These are phyloP conservation scores for Amanita muscaria DNA, from an alignment of 768 basidiomycete genomes.

Conservation along the genomic window DNA sequence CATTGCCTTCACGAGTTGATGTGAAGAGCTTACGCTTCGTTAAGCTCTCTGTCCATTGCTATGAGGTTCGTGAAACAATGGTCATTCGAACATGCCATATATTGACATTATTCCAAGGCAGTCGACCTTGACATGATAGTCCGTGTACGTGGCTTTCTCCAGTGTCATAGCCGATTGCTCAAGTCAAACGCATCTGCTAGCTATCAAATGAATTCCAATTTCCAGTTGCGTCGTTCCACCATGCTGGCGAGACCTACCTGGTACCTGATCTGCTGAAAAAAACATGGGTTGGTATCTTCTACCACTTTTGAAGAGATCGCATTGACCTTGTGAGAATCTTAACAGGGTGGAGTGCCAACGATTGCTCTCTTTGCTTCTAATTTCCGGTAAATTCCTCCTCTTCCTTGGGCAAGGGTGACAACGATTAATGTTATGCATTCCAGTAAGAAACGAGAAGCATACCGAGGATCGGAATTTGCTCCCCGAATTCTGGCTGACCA, in stretches of 20 bases:
- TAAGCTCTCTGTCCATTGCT: constrained; percentile 34
- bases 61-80: constrained; percentile 24
- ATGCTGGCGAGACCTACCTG: constrained; percentile 74
- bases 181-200: constrained; percentile 20
- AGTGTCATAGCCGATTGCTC: background rate
- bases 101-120: constrained; percentile 26
- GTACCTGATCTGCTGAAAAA: constrained; percentile 70
- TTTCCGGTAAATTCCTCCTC: constrained; percentile 25
- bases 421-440: background rate
- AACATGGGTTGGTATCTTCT: constrained; percentile 40
- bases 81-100: background rate
- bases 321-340: too few relatives aligned
- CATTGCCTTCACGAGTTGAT: background rate
- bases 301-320: too few relatives aligned
- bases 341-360: constrained; percentile 45
- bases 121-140: constrained; percentile 63
- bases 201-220: constrained; percentile 79
- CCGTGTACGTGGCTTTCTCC: constrained; percentile 32
- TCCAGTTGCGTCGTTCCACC: constrained; percentile 67
- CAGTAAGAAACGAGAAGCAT: constrained; percentile 44
- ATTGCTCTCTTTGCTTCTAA: constrained; percentile 68
- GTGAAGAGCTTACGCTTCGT: background rate
- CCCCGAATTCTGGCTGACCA: constrained; percentile 59
- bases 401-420: too few relatives aligned
- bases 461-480: constrained; percentile 66